A percentile compares a stretch with the other conserved stretches of the same genome.
These are phyloP conservation scores for Fusarium irregulare DNA, from an alignment of 2,329 filamentous ascomycete genomes.

Conservation along the genomic window DNA sequence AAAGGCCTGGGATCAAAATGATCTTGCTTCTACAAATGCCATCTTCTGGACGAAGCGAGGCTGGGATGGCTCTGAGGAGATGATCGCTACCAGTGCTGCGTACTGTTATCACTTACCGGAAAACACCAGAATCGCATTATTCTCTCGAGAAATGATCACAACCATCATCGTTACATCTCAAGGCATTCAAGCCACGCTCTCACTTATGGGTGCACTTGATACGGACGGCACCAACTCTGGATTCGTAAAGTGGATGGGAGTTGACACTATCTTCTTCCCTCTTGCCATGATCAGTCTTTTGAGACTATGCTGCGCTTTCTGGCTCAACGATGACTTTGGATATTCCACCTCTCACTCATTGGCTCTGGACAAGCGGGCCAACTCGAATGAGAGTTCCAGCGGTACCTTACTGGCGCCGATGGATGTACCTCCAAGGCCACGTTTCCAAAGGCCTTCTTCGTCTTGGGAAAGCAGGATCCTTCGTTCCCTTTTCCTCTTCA, in stretches of 20 bases:
- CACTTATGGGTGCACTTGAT: background rate
- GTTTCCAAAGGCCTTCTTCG: background rate
- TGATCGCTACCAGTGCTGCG: background rate
- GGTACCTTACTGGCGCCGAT: background rate
- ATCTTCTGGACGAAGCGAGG: slow-evolving; percentile 24
- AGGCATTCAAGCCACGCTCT: slow-evolving; percentile 1
- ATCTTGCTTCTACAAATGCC: slow-evolving; percentile 23
- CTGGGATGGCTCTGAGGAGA: slow-evolving; percentile 25
- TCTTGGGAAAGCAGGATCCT: slow-evolving; percentile 3
- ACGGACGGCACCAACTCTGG: background rate
- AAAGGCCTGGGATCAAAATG: background rate
- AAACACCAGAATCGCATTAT: background rate
- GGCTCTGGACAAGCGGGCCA: too few relatives aligned
- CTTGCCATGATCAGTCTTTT: slow-evolving; percentile 12
- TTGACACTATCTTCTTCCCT: slow-evolving; percentile 21
- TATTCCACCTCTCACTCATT: background rate
- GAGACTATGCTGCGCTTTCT: slow-evolving; percentile 7
- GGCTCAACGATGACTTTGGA: slow-evolving; percentile 19
- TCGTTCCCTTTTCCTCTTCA: background rate
- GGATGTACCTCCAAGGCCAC: background rate
- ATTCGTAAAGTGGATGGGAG: slow-evolving; percentile 6
- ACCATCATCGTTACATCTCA: slow-evolving; percentile 19
- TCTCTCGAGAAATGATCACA: slow-evolving; percentile 5
- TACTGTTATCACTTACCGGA: slow-evolving; percentile 6
- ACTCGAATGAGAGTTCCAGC: background rate